Percentiles rank a stretch among this genome's conserved stretches.
phyloP scores from a whole-genome alignment of 2,329 filamentous ascomycete species.

The Phialocephala sp. region DNA sequence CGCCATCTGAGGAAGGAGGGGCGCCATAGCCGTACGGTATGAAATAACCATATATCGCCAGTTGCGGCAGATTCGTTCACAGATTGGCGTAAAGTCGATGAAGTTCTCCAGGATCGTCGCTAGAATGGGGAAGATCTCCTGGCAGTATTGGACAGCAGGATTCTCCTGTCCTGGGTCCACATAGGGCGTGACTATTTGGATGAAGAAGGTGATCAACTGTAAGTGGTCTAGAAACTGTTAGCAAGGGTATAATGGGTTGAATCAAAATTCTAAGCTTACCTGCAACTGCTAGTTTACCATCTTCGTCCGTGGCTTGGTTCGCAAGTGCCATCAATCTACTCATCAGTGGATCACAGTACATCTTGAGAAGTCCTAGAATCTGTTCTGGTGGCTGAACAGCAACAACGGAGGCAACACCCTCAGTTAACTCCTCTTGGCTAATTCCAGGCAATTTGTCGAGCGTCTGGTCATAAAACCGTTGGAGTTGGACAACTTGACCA shows the following conservation, averaged over 20 bases:
- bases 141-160: constrained; percentile 94
- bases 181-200: constrained; percentile 78
- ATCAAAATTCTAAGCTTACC: constrained; percentile 54
- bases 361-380: constrained; percentile 83
- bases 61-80: constrained; percentile 91
- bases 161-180: constrained; percentile 76
- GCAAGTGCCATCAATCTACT: constrained; percentile 85
- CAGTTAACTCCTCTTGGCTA: constrained; percentile 95
- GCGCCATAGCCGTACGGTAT: constrained; percentile 87
- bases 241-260: background rate
- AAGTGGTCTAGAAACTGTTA: constrained; percentile 69
- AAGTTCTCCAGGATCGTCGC: constrained; percentile 89
- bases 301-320: constrained; percentile 81
- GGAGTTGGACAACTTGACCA: constrained; percentile 82
- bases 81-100: constrained; percentile 82
- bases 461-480: constrained; percentile 90
- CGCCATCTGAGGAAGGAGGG: constrained; percentile 82
- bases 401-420: constrained; percentile 91
- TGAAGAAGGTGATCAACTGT: constrained; percentile 89
- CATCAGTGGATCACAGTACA: constrained; percentile 92
- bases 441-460: constrained; percentile 82
- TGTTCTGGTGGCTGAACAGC: constrained; percentile 82
- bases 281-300: constrained; percentile 84
- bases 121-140: constrained; percentile 89
- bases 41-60: constrained; percentile 98